Evolutionary conservation across 164 flowering plant species (phyloP), one percentile per base, ranked within the genome.

Genomic region (Berberis vulgaris): DNA sequence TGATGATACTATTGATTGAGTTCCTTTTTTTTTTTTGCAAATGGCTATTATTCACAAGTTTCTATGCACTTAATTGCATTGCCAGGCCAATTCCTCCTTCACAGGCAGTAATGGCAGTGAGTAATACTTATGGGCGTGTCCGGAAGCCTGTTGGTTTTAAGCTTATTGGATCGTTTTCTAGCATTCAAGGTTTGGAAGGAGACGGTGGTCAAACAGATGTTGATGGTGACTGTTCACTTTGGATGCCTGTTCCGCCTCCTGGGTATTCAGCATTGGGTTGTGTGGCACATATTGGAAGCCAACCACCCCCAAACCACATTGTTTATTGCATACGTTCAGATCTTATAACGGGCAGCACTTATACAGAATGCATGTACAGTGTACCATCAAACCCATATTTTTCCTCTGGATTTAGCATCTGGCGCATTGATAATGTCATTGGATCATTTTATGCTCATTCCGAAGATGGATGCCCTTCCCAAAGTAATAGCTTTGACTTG

Each of bases 11-110:
- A 26, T 26, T 26, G 26, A 26, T 26, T 26, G 26, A 26, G 26
- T 26, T 26, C 26, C 7, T 47, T 1, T 47, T 47, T 47, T 47
- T 47, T 47, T 47, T 11, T 47, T 47, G 10, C 5, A 47, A 2
- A 6, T 10, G 10, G 8, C 12, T 54, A 41, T 11, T 47, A 45
- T 10, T 60, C 44, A 49, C 50, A 12, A 26, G 6, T 38, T 43
- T 63, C 6, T 8, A 45, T 26, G 41, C 55, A 63, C 43, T 60
- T 41, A 6, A 26, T 43, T 65, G 67, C 41, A 39, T 62, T 65
- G 75, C 49, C 87, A 94, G 99, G 87, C 85, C 97, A 49, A 83
- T 77, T 71, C 96, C 97, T 68, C 99, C 97, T 63, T 83, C 99
- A 66, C 96, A 95, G 60, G 86, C 90, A 45, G 95, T 94, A 49